Percentiles rank a stretch among this genome's conserved stretches.
Evolutionary conservation across 2,329 filamentous ascomycete genomes (phyloP).

Genomic region (Plectosphaerella sp.): DNA sequence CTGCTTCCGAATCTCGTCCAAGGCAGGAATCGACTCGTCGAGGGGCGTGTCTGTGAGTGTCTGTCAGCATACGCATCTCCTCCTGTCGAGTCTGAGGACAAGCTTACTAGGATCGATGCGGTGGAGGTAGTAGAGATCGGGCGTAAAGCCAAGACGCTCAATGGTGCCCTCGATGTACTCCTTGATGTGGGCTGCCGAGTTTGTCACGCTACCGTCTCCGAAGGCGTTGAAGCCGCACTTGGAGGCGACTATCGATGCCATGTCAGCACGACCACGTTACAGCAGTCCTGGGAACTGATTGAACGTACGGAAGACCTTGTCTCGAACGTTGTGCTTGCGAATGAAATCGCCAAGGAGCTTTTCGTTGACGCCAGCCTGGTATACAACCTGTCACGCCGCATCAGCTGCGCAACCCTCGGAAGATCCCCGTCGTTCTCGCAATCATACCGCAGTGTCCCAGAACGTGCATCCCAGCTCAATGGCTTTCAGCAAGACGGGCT

Average conservation of each 20-base stretch:
- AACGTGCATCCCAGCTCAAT: slow-evolving; percentile 41
- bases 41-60: slow-evolving; percentile 31
- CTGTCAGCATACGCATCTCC: not conserved
- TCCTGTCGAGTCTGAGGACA: not conserved
- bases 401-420: not conserved
- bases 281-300: not conserved
- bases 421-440: not conserved
- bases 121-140: slow-evolving; percentile 40
- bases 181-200: slow-evolving; percentile 40
- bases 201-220: slow-evolving; percentile 29
- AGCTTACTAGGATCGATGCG: slow-evolving; percentile 37
- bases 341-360: slow-evolving; percentile 46
- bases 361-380: slow-evolving; percentile 41
- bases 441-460: slow-evolving; percentile 38
- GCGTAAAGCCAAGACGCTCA: slow-evolving; percentile 40
- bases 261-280: not conserved
- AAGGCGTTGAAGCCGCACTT: slow-evolving; percentile 40
- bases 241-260: slow-evolving; percentile 32
- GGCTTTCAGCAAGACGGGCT: slow-evolving; percentile 44
- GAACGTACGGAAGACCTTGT: slow-evolving; percentile 41
- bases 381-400: slow-evolving; percentile 31
- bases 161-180: slow-evolving; percentile 44
- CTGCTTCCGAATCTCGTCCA: slow-evolving; percentile 38
- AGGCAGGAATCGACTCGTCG: slow-evolving; percentile 39
- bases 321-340: slow-evolving; percentile 42